Base-by-base conservation (phyloP, 140 eudicot species). In the Erigeron philadelphicus region DNA sequence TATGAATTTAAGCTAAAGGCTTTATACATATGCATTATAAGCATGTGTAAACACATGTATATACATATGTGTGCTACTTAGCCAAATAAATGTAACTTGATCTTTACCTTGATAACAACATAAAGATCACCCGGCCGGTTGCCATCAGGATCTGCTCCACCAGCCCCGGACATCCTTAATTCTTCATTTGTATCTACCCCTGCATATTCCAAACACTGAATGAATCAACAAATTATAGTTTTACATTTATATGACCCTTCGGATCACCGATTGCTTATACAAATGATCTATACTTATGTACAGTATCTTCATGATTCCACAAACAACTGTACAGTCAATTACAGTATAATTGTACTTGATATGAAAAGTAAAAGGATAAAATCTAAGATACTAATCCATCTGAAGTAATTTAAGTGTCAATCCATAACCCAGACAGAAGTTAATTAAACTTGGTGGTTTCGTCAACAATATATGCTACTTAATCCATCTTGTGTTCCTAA, bases 71-170 rank as follows among this genome's bases (percentile, higher is more conserved):
- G 10, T 11, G n/a, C 2, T 25, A 66, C 56, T 25, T 4, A 10
- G 49, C 18, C 17, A 50, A 11, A 18, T 21, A 13, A 1, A 63
- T 17, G 8, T 47, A 46, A 38, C 23, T 21, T 21, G 25, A 21
- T 21, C 25, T 21, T 49, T 80, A 84, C 88, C 88, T 77, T 80
- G 64, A 83, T 77, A 58, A 70, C 74, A 71, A 83, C 83, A 61
- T 50, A 81, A 45, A 92, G 96, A 83, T 92, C 98, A 52, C 98
- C 98, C 71, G 90, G 95, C 68, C 81, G 90, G 78, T 81, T 89
- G 65, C 98, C 98, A 44, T 92, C 95, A 9, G 98, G 96, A 86
- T 92, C 98, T 43, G 98, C 90, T 65, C 98, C 98, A 44, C 98
- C 95, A 78, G 83, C 62, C 83, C 95, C 83, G 8, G 84, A 73